Evolutionary conservation across 2,329 filamentous ascomycete species (phyloP).

Genomic region (Helotiales sp.): DNA sequence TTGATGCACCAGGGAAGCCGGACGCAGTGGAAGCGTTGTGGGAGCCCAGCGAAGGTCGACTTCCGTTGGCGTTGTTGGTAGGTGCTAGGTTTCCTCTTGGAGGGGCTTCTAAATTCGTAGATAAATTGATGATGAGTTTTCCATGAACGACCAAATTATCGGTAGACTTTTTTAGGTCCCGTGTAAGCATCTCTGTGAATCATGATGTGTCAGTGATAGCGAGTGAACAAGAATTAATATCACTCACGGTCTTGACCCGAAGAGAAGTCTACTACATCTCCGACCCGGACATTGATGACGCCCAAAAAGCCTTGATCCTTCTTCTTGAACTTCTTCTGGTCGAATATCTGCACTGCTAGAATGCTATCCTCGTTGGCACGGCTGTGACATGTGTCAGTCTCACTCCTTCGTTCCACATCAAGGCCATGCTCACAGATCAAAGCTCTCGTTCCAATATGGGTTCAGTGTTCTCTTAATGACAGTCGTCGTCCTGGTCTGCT

Average conservation of each 20-base stretch:
- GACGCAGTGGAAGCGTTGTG: conserved; percentile 33
- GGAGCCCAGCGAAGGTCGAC: conserved; percentile 33
- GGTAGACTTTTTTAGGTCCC: conserved; percentile 95
- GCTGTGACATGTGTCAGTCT: conserved; percentile 53
- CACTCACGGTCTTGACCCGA: conserved; percentile 84
- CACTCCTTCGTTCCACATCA: conserved; percentile 22
- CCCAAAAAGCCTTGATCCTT: conserved; percentile 99
- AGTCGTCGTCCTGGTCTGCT: conserved; percentile 96
- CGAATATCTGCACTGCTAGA: conserved; percentile 95
- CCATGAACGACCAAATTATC: conserved; percentile 98
- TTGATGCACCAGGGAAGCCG: conserved; percentile 29
- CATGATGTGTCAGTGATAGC: conserved; percentile 8
- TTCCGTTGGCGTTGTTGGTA: conserved; percentile 30
- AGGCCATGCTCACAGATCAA: conserved; percentile 73
- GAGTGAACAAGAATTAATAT: conserved; percentile 7
- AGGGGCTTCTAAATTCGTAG: conserved; percentile 79
- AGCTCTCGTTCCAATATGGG: conserved; percentile 99
- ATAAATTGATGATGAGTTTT: conserved; percentile 94
- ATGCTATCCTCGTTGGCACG: conserved; percentile 93
- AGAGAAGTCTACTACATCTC: conserved; percentile 88
- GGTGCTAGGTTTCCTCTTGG: conserved; percentile 48
- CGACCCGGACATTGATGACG: conserved; percentile 95
- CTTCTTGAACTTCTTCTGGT: conserved; percentile 99
- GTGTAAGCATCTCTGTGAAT: conserved; percentile 84
- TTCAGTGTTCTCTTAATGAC: conserved; percentile 98